A percentile compares a stretch with the other conserved stretches of the same genome.
Evolutionary conservation across 129 eudicot genomes (phyloP).

Genomic region (Arctium lappa): DNA sequence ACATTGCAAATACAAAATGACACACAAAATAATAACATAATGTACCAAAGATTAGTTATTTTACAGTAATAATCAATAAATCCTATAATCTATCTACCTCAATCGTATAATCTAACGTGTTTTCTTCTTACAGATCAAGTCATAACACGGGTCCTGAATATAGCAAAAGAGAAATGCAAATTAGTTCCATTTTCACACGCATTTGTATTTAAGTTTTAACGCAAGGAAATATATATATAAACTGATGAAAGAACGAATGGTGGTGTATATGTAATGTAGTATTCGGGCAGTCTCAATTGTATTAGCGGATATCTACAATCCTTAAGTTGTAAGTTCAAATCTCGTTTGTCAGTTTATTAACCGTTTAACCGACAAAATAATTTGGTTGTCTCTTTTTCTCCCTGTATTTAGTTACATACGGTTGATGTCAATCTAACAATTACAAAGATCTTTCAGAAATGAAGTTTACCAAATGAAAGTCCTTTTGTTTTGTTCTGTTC

Average conservation of each 20-base stretch:
- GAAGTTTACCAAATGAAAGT: no score
- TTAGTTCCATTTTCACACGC: neutral
- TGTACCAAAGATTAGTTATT: neutral
- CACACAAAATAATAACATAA: constrained; percentile 14
- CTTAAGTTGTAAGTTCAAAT: neutral
- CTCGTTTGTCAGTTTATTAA: no score
- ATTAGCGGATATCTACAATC: neutral
- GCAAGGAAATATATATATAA: neutral
- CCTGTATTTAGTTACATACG: neutral
- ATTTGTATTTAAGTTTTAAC: neutral
- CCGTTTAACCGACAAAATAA: no score
- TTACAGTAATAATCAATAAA: constrained; percentile 20
- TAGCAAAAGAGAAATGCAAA: neutral
- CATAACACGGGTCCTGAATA: constrained; percentile 26
- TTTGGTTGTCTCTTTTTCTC: no score
- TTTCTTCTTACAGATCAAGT: constrained; percentile 12
- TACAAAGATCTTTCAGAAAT: neutral
- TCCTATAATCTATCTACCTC: constrained; percentile 14
- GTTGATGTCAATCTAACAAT: neutral
- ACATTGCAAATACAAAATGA: constrained; percentile 7
- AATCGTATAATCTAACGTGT: neutral
- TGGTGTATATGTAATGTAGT: constrained; percentile 1
- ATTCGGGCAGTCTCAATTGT: neutral
- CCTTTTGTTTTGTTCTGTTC: neutral
- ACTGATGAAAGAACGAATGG: neutral